These are phyloP conservation scores for Aspergillus melleus DNA, from an alignment of 2,329 filamentous ascomycete species.

Conservation along the genomic window DNA sequence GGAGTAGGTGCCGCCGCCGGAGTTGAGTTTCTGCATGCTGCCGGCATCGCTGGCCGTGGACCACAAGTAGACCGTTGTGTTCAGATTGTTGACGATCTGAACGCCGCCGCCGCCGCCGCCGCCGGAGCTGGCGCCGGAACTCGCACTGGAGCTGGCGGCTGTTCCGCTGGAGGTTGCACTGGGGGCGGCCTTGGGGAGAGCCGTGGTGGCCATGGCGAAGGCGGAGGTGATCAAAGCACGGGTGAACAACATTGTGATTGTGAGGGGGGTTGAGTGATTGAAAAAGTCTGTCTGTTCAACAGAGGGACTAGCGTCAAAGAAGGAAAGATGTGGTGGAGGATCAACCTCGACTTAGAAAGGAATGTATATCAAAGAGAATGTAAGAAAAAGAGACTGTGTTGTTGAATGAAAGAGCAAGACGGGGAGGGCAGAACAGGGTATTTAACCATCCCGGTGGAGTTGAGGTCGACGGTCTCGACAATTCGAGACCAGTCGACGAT, in stretches of 20 bases:
- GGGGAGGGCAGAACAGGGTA: neutral
- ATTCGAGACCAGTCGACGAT: neutral
- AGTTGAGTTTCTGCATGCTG: conserved; percentile 22
- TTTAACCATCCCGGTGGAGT: neutral
- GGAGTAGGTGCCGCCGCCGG: conserved; percentile 19
- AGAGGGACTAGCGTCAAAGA: neutral
- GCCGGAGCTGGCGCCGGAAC: conserved; percentile 6
- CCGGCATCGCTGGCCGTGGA: conserved; percentile 21
- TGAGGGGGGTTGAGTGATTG: neutral
- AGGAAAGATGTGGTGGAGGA: neutral
- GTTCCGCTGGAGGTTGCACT: conserved; percentile 3
- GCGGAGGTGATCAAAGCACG: conserved; percentile 11
- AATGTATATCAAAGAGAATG: neutral
- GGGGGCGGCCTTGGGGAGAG: conserved; percentile 3
- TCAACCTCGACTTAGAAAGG: neutral
- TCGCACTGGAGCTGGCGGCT: conserved; percentile 1
- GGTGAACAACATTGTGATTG: conserved; percentile 11
- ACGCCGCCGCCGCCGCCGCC: conserved; percentile 23
- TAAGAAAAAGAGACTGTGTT: neutral
- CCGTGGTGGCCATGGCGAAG: conserved; percentile 10
- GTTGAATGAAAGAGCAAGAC: neutral
- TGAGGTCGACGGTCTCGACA: neutral
- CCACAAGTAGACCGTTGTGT: conserved; percentile 28
- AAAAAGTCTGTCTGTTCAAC: neutral
- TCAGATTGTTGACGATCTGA: conserved; percentile 29